phyloP scores from a whole-genome alignment of 768 basidiomycete species.

The Tulasnella sp. region DNA sequence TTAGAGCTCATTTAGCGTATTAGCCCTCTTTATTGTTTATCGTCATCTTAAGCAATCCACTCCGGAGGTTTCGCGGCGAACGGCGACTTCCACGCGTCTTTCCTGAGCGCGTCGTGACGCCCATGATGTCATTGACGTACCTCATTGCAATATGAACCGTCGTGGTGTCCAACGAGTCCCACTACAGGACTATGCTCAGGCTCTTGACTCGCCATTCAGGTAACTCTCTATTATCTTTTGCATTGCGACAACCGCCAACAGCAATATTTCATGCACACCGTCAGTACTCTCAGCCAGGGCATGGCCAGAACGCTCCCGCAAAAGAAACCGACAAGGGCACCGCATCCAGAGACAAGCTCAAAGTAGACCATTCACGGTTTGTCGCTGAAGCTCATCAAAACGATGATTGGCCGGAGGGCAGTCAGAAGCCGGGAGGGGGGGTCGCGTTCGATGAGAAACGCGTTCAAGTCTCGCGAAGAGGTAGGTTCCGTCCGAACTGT shows the following conservation, averaged over 20 bases:
- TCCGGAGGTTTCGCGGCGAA: background rate
- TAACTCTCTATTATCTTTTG: background rate
- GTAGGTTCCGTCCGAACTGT: background rate
- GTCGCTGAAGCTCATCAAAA: slow-evolving; percentile 13
- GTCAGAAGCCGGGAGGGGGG: background rate
- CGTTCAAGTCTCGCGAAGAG: background rate
- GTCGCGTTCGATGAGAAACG: background rate
- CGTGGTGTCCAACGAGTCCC: background rate
- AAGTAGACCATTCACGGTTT: background rate
- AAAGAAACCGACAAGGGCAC: background rate
- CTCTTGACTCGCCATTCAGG: background rate
- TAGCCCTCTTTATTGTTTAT: background rate
- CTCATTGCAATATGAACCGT: background rate
- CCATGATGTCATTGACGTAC: slow-evolving; percentile 1
- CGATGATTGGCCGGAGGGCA: slow-evolving; percentile 5
- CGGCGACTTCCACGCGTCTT: background rate
- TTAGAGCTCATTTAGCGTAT: background rate
- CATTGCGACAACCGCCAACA: background rate
- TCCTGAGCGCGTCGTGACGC: background rate
- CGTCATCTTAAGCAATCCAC: background rate
- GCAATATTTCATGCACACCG: background rate
- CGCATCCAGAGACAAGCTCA: slow-evolving; percentile 12
- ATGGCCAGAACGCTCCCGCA: background rate
- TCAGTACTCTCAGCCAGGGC: background rate
- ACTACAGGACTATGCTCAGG: background rate